Evolutionary conservation across 768 basidiomycete genomes (phyloP), one percentile per base, ranked within the genome.

Genomic region (Botryobasidium botryosum): DNA sequence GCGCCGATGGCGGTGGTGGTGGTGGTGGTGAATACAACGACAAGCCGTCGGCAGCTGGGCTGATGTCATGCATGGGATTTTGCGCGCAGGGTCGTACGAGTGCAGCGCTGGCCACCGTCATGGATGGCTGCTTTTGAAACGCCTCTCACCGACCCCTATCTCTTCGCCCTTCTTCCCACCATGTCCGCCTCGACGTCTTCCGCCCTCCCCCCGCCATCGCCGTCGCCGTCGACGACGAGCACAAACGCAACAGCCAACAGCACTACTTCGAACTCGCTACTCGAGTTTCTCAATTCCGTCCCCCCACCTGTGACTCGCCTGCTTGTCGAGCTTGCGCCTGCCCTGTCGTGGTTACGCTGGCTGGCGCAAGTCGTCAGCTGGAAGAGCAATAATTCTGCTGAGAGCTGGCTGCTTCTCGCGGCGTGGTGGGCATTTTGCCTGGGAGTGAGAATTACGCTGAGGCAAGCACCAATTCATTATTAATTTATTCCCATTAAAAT

Each of bases 341-440:
- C 60, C 32, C 64, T 84, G 21, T 60, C 70, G 23, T 46, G 51
- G 17, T 26, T 68, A 6, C 65, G 73, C 10, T 61, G 62, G 45
- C 26, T 59, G 0, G 56, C 68, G 2, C 68, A 80, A 53, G 57
- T 76, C 1, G 25, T 71, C 26, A 70, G 65, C 51, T 86, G 83
- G 80, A 62, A 66, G 31, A 55, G 66, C 0, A 58, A 50, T 1
- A 32, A 64, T 8, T 72, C 69, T 68, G 69, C 75, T 53, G 70
- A 81, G 43, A 68, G 74, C 42, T 79, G 69, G 65, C 69, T 90
- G 3, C 58, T 70, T 1, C 62, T 92, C 35, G 79, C 69, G 0
- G 56, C 58, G 1, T 90, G 83, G 83, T 91, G 86, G 82, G 71
- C 70, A 0, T 21, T 75, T 17, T 86, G 82, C 62, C 63, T 90